These are phyloP conservation scores for Fusarium nurragi DNA, from an alignment of 2,329 filamentous ascomycete species.

Conservation along the genomic window DNA sequence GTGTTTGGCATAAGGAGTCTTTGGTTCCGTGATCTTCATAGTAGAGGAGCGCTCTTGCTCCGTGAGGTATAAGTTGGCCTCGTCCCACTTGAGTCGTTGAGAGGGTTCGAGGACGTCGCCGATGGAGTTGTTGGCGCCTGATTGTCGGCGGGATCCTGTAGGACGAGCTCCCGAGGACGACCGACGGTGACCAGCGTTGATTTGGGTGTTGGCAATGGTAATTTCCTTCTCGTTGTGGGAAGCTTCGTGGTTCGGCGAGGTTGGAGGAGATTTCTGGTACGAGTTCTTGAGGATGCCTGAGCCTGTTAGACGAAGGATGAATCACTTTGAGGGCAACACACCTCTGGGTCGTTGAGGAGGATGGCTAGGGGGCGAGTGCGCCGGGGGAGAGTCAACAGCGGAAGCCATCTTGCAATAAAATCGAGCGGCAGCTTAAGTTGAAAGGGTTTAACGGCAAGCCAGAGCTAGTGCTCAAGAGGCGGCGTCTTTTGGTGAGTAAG, in stretches of 20 bases:
- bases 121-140: conserved; percentile 56
- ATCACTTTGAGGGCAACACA: conserved; percentile 44
- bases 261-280: conserved; percentile 69
- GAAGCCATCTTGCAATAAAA: conserved; percentile 53
- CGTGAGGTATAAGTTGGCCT: conserved; percentile 95
- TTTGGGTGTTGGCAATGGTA: conserved; percentile 91
- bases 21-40: conserved; percentile 99
- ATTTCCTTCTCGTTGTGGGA: conserved; percentile 79
- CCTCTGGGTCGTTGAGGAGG: conserved; percentile 58
- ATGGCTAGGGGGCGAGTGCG: conserved; percentile 55
- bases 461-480: conserved; percentile 16
- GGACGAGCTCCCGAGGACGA: conserved; percentile 76
- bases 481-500: conserved; percentile 16
- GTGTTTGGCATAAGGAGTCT: conserved; percentile 93
- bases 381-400: conserved; percentile 50
- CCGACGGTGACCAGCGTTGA: conserved; percentile 90
- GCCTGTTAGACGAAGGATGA: neutral
- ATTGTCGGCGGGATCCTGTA: conserved; percentile 75
- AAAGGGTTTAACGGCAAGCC: conserved; percentile 28
- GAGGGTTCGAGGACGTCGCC: conserved; percentile 60
- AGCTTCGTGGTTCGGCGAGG: conserved; percentile 57
- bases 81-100: conserved; percentile 95
- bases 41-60: conserved; percentile 95
- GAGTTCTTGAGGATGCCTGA: conserved; percentile 95
- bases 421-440: conserved; percentile 17